Evolutionary conservation across 768 basidiomycete species (phyloP).

Genomic region (Serendipita indica): DNA sequence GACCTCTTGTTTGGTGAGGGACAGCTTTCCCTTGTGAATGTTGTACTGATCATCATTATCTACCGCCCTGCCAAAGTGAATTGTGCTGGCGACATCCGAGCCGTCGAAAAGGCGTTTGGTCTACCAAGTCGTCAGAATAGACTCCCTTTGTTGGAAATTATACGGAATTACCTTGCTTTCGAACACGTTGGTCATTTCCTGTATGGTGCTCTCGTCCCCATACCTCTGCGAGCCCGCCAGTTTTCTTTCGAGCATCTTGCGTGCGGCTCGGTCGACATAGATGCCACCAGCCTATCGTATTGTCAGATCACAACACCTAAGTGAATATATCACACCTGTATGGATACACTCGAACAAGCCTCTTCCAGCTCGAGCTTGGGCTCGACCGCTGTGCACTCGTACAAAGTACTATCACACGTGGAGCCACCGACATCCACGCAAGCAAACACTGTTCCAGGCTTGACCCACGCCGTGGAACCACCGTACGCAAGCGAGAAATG

Average conservation of each 20-base stretch:
- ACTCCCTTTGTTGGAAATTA: neutral
- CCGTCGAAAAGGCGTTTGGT: constrained; percentile 11
- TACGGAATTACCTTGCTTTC: neutral
- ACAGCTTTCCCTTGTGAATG: constrained; percentile 4
- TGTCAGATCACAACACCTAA: neutral
- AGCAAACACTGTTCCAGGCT: neutral
- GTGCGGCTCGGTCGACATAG: constrained; percentile 5
- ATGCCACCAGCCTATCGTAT: neutral
- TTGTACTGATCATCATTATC: constrained; percentile 9
- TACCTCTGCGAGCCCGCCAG: constrained; percentile 1
- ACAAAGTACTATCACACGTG: constrained; percentile 10
- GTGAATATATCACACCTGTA: neutral
- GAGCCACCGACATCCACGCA: neutral
- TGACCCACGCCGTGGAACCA: neutral
- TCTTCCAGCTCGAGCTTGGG: constrained; percentile 10
- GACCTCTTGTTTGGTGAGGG: neutral
- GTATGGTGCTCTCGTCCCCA: neutral
- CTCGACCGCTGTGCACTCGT: neutral
- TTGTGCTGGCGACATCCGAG: neutral
- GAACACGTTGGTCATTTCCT: neutral
- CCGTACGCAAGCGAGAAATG: constrained; percentile 5
- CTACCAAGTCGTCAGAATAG: neutral
- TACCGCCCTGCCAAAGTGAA: constrained; percentile 7
- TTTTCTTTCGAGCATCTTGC: constrained; percentile 4
- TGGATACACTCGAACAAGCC: constrained; percentile 9